A percentile compares a stretch with the other conserved stretches of the same genome.
These are phyloP conservation scores for Pontederia paniculata DNA, from an alignment of 176 grass and related monocot genomes.

Conservation along the genomic window DNA sequence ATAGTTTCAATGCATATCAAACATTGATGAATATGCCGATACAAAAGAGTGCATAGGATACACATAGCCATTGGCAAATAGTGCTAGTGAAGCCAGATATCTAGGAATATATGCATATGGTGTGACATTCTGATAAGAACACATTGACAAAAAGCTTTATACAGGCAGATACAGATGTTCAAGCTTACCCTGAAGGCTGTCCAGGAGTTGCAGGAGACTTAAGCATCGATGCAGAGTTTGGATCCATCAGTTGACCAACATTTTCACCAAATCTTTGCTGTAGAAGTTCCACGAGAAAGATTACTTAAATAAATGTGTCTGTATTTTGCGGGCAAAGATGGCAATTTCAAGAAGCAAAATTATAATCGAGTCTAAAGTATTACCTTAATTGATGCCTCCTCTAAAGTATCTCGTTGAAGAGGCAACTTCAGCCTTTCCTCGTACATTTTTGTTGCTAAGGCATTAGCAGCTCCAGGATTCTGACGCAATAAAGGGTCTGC, in stretches of 20 bases:
- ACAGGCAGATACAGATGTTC: not conserved
- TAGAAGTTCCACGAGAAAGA: slow-evolving; percentile 1
- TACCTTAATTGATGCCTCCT: slow-evolving; percentile 11
- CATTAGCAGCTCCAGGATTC: slow-evolving; percentile 25
- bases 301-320: not conserved
- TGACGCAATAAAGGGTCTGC: slow-evolving; percentile 22
- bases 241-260: slow-evolving; percentile 66
- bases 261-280: slow-evolving; percentile 89
- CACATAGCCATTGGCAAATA: no score
- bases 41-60: no score
- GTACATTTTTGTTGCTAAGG: slow-evolving; percentile 35
- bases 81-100: not conserved
- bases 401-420: slow-evolving; percentile 6
- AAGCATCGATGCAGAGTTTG: slow-evolving; percentile 63
- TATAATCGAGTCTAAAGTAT: not conserved
- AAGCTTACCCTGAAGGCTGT: slow-evolving; percentile 76
- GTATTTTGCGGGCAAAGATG: not conserved
- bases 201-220: slow-evolving; percentile 67
- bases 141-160: not conserved
- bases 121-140: not conserved
- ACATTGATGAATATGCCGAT: not conserved
- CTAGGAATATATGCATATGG: not conserved
- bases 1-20: not conserved
- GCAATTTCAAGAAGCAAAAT: not conserved
- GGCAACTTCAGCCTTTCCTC: slow-evolving; percentile 33